Base-by-base conservation (phyloP, 2,329 filamentous ascomycete species). In the Ophiocordyceps unilateralis region DNA sequence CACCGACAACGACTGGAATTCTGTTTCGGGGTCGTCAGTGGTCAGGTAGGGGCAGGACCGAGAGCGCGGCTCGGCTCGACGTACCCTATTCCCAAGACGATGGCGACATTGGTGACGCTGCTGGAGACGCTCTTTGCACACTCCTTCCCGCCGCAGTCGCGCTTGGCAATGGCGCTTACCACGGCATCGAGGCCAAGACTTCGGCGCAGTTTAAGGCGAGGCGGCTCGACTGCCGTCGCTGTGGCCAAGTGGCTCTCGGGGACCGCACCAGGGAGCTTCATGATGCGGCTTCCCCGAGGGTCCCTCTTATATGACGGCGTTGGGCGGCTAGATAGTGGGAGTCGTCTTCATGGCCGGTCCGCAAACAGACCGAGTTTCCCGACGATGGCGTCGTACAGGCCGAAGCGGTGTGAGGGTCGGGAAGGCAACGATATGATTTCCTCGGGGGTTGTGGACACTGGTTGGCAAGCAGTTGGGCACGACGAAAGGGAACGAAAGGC, bases 31-130 rank as follows among this genome's bases (percentile, higher is more conserved):
- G 4, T 5, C 14, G 26, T 41, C 26, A 41, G 39, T 14, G 30
- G 10, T 15, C 20, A 5, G 34, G 12, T 9, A 22, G 10, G 32
- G 7, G 10, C 3, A 4, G 9, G n/a, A 7, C 10, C 12, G 19
- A n/a, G 5, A 19, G 3, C 14, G 12, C 11, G 14, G 17, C 22
- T 12, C 19, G 37, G 19, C 4, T 22, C 23, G 43, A 74, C 82
- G 66, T 76, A 87, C 81, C 74, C 70, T 47, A 83, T 69, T 54
- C 78, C 79, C 4, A 88, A 62, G 36, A 74, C 69, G 48, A 91
- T 81, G 7, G 80, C 73, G 38, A 87, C 51, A 4, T 73, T 78
- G 41, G 73, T 71, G n/a, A 69, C 66, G 37, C 62, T 67, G 36
- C 63, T 60, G 45, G 67, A 69, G 28, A 68, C 63, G 1, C 76